These are phyloP conservation scores for Claviceps fusiformis DNA, from an alignment of 2,329 filamentous ascomycete species.

Conservation along the genomic window DNA sequence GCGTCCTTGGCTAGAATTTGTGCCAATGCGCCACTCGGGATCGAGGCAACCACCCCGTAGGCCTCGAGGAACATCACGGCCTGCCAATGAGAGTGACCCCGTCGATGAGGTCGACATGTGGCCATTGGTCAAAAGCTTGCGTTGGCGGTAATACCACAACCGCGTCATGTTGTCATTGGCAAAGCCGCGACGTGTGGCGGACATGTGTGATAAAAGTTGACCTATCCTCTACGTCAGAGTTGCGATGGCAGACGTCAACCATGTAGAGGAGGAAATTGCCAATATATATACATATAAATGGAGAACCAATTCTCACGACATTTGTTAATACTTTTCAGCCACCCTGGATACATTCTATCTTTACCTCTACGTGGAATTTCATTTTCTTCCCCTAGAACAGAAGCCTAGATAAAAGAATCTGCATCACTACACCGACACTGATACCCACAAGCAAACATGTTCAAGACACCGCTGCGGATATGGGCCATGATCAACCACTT, in stretches of 20 bases:
- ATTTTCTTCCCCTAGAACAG: neutral
- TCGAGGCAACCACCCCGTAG: neutral
- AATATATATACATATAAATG: neutral
- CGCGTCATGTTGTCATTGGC: neutral
- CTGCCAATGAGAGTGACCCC: neutral
- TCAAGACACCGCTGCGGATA: neutral
- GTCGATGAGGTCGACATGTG: neutral
- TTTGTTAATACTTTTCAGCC: too few species aligned
- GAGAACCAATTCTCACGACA: too few species aligned
- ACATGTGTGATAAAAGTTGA: neutral
- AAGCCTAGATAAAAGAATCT: neutral
- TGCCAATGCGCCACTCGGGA: neutral
- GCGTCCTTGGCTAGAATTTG: neutral
- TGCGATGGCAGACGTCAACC: neutral
- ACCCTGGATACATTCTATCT: too few species aligned
- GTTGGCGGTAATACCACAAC: neutral
- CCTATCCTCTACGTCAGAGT: neutral
- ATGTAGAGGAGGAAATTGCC: neutral
- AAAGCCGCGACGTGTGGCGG: neutral
- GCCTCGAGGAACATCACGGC: neutral
- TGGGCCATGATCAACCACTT: constrained; percentile 10
- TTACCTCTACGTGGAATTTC: too few species aligned
- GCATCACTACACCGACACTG: neutral
- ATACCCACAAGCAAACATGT: neutral
- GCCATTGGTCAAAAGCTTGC: neutral